These are phyloP conservation scores for Dovyalis caffra DNA, from an alignment of 345 rosid species.

Conservation along the genomic window DNA sequence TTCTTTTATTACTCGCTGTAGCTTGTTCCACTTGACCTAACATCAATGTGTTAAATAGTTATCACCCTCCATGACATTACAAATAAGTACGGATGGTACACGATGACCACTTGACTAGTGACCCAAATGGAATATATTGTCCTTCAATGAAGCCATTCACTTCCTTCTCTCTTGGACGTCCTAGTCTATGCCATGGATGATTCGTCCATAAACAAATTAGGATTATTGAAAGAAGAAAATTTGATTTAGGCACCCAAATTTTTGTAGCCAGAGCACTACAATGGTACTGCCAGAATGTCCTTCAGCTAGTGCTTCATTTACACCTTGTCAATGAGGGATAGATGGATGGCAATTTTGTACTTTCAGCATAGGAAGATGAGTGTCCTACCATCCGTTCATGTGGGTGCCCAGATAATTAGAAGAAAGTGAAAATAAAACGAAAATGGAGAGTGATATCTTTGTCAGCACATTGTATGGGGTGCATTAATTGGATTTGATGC, in stretches of 20 bases:
- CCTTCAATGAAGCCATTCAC: not conserved
- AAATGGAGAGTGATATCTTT: conserved; percentile 3
- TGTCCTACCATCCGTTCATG: not conserved
- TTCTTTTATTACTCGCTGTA: too few relatives aligned
- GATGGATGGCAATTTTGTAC: not conserved
- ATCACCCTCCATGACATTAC: conserved; percentile 4
- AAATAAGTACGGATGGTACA: conserved; percentile 16
- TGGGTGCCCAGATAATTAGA: not conserved
- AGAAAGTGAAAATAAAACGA: not conserved
- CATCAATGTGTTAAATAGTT: not conserved
- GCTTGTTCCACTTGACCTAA: conserved; percentile 5
- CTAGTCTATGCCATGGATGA: not conserved
- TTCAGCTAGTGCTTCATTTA: not conserved
- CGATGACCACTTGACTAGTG: conserved; percentile 4
- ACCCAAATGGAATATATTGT: conserved; percentile 9
- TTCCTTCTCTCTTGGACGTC: not conserved
- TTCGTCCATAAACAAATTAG: not conserved
- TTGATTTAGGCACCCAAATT: not conserved
- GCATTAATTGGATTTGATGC: conserved; percentile 13
- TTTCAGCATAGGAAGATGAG: not conserved
- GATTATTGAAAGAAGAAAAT: not conserved
- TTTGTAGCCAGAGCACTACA: not conserved
- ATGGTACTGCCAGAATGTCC: not conserved
- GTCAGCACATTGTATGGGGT: conserved; percentile 3
- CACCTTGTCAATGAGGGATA: not conserved